phyloP scores from a whole-genome alignment of 352 stramenopile species.

The Globisporangium abappressorium region DNA sequence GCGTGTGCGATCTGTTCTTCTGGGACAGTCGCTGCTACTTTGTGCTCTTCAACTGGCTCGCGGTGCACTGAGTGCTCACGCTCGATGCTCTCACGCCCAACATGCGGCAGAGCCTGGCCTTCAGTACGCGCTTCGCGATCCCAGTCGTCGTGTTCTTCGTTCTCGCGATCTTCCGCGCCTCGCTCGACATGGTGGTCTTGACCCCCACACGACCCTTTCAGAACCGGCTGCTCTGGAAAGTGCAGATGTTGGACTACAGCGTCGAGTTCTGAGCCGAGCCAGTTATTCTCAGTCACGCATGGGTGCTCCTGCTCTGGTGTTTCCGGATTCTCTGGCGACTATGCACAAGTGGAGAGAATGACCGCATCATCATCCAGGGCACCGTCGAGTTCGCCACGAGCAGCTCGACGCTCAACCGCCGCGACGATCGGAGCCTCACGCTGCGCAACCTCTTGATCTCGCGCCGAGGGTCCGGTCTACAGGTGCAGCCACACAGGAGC shows the following conservation, averaged over 20 bases:
- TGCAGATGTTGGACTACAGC: neutral
- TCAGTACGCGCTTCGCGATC: conserved; percentile 5
- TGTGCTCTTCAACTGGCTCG: conserved; percentile 24
- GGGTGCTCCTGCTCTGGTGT: conserved; percentile 12
- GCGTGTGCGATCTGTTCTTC: conserved; percentile 27
- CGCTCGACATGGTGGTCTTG: conserved; percentile 5
- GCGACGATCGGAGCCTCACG: neutral
- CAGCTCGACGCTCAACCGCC: neutral
- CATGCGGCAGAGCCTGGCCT: neutral
- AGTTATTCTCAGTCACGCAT: conserved; percentile 8
- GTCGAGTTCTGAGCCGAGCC: conserved; percentile 8
- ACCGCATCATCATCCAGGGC: conserved; percentile 6
- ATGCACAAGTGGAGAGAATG: conserved; percentile 3
- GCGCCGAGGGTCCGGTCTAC: neutral
- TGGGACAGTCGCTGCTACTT: conserved; percentile 25
- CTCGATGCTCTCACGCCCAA: conserved; percentile 22
- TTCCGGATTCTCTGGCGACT: conserved; percentile 12
- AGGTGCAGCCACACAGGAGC: neutral
- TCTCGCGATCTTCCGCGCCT: neutral
- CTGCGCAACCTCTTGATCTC: neutral
- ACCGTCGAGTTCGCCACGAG: conserved; percentile 6
- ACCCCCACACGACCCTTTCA: neutral
- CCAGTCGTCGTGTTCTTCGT: conserved; percentile 9
- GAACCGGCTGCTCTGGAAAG: conserved; percentile 10
- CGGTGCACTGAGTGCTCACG: conserved; percentile 31